These are phyloP conservation scores for Leccinum subgranulosum DNA, from an alignment of 768 basidiomycete species.

Conservation along the genomic window DNA sequence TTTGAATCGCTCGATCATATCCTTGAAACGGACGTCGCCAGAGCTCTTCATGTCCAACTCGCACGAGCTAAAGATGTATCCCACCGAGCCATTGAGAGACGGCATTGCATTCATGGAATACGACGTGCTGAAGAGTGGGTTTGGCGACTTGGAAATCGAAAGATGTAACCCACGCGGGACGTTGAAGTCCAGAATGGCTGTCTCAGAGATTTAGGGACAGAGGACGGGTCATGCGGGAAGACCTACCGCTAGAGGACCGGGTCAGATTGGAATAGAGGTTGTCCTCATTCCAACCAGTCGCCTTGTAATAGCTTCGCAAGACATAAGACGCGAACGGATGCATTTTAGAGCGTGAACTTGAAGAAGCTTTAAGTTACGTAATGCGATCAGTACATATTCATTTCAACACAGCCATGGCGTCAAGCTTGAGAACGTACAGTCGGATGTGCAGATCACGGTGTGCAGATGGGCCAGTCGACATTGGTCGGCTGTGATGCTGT, in stretches of 20 bases:
- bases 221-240: slow-evolving; percentile 6
- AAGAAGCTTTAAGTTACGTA: neutral
- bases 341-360: slow-evolving; percentile 43
- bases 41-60: slow-evolving; percentile 70
- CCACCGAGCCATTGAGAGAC: slow-evolving; percentile 86
- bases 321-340: slow-evolving; percentile 88
- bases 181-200: slow-evolving; percentile 89
- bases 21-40: slow-evolving; percentile 74
- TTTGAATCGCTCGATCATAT: slow-evolving; percentile 86
- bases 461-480: no score
- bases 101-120: slow-evolving; percentile 94
- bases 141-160: slow-evolving; percentile 85
- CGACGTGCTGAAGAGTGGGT: slow-evolving; percentile 82
- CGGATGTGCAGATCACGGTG: no score
- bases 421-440: no score
- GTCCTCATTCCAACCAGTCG: slow-evolving; percentile 97
- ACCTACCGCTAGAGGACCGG: slow-evolving; percentile 78
- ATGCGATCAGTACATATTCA: no score
- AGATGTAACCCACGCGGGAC: slow-evolving; percentile 80
- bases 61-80: slow-evolving; percentile 91
- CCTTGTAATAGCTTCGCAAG: slow-evolving; percentile 82
- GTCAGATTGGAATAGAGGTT: slow-evolving; percentile 90
- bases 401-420: no score
- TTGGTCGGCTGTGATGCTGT: no score
- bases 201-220: slow-evolving; percentile 4